Percentiles rank a stretch among this genome's conserved stretches.
Evolutionary conservation across 2,329 filamentous ascomycete genomes (phyloP).

Genomic region (Colletotrichum sp.): DNA sequence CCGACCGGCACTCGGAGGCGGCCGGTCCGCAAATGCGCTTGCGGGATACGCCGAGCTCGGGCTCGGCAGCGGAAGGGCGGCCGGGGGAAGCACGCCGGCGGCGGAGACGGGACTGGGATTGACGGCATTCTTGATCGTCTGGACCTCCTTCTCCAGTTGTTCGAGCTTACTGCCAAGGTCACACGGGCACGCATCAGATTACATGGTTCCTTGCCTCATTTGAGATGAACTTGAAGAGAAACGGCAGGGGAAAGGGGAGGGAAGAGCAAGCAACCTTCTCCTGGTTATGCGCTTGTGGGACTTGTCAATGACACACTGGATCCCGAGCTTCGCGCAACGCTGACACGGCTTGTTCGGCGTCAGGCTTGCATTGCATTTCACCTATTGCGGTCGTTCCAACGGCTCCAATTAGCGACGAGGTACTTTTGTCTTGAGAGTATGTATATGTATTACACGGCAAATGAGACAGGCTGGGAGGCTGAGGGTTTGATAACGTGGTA

Average conservation of each 20-base stretch:
- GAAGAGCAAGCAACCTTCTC: slow-evolving; percentile 38
- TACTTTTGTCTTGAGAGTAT: neutral
- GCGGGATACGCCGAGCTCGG: slow-evolving; percentile 28
- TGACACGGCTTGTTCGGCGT: slow-evolving; percentile 46
- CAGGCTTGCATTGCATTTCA: slow-evolving; percentile 48
- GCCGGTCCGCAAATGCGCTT: slow-evolving; percentile 24
- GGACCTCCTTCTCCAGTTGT: slow-evolving; percentile 29
- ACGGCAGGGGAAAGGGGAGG: neutral
- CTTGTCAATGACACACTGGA: slow-evolving; percentile 51
- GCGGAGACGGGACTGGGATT: slow-evolving; percentile 25
- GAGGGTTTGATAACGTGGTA: neutral
- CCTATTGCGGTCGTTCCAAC: slow-evolving; percentile 32
- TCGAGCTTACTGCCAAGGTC: slow-evolving; percentile 53
- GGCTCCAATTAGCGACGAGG: neutral
- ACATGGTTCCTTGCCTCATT: neutral
- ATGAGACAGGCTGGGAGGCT: neutral
- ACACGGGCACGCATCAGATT: slow-evolving; percentile 1
- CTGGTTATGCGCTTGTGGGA: slow-evolving; percentile 51
- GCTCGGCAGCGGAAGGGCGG: slow-evolving; percentile 28
- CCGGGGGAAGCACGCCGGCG: neutral
- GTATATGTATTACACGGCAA: neutral
- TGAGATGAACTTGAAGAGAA: neutral
- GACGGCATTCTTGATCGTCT: slow-evolving; percentile 36
- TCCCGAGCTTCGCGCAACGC: slow-evolving; percentile 47
- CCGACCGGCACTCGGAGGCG: slow-evolving; percentile 13